phyloP scores from a whole-genome alignment of 108 stramenopile genomes.

The Conticribra guillardii region DNA sequence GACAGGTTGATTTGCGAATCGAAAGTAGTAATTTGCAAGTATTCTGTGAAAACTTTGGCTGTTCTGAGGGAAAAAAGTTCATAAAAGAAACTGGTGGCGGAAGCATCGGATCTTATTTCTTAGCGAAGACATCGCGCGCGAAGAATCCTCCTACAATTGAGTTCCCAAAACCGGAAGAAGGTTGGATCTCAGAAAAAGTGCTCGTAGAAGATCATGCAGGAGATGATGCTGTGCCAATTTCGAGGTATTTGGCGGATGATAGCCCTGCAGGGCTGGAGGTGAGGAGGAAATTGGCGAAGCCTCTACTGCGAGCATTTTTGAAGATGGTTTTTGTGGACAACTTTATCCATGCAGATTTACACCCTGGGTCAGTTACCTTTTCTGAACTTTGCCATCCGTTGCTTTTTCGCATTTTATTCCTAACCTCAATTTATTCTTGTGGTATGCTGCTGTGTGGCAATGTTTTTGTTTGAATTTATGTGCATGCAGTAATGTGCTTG shows the following conservation, averaged over 20 bases:
- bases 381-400: too few species aligned
- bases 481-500: conserved; percentile 45
- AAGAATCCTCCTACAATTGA: conserved; percentile 31
- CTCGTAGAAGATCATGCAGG: conserved; percentile 76
- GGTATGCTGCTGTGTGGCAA: too few species aligned
- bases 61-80: too few species aligned
- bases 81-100: too few species aligned
- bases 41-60: conserved; percentile 80
- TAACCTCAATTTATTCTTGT: neutral
- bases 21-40: conserved; percentile 69
- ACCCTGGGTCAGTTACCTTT: conserved; percentile 62
- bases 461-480: too few species aligned
- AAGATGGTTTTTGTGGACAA: conserved; percentile 90
- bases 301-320: conserved; percentile 82
- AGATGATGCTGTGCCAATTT: conserved; percentile 69
- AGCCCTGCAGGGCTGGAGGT: conserved; percentile 56
- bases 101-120: too few species aligned
- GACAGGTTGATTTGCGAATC: conserved; percentile 80
- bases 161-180: conserved; percentile 73
- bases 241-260: conserved; percentile 66
- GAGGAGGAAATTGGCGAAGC: conserved; percentile 69
- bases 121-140: too few species aligned
- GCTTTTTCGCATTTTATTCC: too few species aligned
- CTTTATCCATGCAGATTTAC: conserved; percentile 77
- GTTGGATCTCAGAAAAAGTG: conserved; percentile 61